Evolutionary conservation across 108 stramenopile genomes (phyloP), one percentile per base, ranked within the genome.

Genomic region (Cyclostephanos tholiformis): DNA sequence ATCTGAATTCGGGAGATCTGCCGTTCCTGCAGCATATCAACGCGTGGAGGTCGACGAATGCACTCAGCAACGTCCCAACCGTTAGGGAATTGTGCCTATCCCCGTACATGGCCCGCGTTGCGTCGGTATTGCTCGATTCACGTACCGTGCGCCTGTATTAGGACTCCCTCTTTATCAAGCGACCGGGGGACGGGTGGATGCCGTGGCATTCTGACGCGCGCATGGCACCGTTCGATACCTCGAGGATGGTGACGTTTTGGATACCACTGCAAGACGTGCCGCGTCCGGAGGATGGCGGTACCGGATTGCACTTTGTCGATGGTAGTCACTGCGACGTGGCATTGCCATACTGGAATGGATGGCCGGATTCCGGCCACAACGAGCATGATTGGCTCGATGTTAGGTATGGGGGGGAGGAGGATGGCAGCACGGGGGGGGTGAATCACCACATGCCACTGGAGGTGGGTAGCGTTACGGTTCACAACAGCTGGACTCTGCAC

Each of bases 11-110:
- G 16, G 56, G 51, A 26, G 71, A 86, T 53, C 66, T 95, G 13
- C 95, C 95, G 10, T 95, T 95, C 68, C 65, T 95, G 11, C 95
- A 95, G 70, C 85, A 90, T 61, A 93, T 95, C 73, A 91, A 95
- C 76, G 84, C 86, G 5, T 91, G 90, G 89, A 82, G 85, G 64
- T 36, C 49, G 26, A 12, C 82, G 6, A 22, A 64, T 29, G 52
- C 76, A 44, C 17, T 35, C 9, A 17, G 19, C 4, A 29, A 27
- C 22, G 44, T 46, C 1, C 69, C 78, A 2, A 51, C 66, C 35
- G 93, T 91, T 12, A 71, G 81, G 63, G 46, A 83, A 13, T 70
- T 95, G 2, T 80, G 70, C 49, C 75, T 81, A 4, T 75, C 85
- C 41, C 61, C 82, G 19, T 74, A 82, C 76, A 48, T 80, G 65